Evolutionary conservation across 371 early-diverging fungal genomes (phyloP), one percentile per base, ranked within the genome.

Genomic region (Saksenaea oblongispora): DNA sequence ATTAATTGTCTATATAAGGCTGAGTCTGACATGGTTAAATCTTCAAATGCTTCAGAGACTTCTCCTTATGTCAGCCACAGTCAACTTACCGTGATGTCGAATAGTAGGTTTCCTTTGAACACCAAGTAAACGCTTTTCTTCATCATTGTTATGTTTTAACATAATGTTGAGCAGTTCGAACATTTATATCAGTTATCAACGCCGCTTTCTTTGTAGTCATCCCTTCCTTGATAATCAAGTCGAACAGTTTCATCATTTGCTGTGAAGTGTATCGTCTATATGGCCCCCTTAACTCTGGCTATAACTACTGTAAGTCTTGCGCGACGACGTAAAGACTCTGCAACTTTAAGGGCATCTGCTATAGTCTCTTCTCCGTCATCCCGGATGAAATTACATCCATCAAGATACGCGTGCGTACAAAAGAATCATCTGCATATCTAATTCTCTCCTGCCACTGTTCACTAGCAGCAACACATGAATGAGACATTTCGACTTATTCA

Each of bases 201-300:
- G 60, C 61, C 1, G 57, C 56, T 31, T 61, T 58, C 58, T 63
- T 63, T 18, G 58, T 42, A 28, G 58, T 63, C 57, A 22, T 17
- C 35, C 44, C 58, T 66, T 59, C 66, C 41, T 66, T 61, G n/a
- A 61, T 66, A 51, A 61, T 61, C 39, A 66, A 28, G 56, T 66
- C 61, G 61, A 61, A 66, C 39, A 66, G 39, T 57, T 42, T 61
- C 41, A 56, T 56, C 24, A 66, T 56, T 47, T 66, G 56, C 15
- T 66, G 41, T 54, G 55, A n/a, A 15, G 61, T 60, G 28, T 61
- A 61, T 54, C 57, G 54, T 58, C 66, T 61, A 54, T 66, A 66
- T 26, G 31, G 31, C 37, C 14, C n/a, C 44, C n/a, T 47, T 59
- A 59, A 27, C 18, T 59, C 27, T 65, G 26, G 60, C 14, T 39